Conservation (phyloP, 2,329 filamentous ascomycete species). For the Claviceps monticola region DNA sequence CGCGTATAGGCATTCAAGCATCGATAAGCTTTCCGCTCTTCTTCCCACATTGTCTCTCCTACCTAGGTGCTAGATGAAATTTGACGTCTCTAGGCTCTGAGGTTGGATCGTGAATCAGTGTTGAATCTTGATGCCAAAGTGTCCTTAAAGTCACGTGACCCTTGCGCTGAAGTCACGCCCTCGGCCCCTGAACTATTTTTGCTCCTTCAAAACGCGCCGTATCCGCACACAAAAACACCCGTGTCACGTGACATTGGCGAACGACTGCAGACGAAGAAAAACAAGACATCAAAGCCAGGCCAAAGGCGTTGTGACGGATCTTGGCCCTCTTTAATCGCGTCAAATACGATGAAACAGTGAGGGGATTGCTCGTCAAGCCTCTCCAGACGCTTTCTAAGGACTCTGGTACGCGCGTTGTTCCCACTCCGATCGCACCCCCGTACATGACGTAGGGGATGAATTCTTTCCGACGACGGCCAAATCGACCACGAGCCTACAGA, state of each 20-base stretch:
- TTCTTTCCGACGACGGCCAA: neutral
- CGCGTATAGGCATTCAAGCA: no score
- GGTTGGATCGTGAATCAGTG: no score
- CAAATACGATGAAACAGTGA: constrained; percentile 16
- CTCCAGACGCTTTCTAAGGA: constrained; percentile 16
- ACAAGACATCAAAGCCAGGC: constrained; percentile 10
- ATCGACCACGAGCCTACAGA: neutral
- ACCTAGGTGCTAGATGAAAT: no score
- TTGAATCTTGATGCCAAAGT: no score
- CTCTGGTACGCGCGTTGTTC: constrained; percentile 19
- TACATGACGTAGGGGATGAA: constrained; percentile 14
- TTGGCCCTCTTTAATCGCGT: constrained; percentile 10
- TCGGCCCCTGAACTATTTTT: neutral
- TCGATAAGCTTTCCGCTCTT: no score
- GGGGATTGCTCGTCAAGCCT: constrained; percentile 12
- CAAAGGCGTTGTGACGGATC: constrained; percentile 11
- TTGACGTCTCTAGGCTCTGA: no score
- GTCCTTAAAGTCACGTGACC: neutral
- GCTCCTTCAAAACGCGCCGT: neutral
- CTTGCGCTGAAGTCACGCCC: neutral
- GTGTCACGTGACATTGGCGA: constrained; percentile 19
- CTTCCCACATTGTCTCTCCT: no score
- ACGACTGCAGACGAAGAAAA: constrained; percentile 14
- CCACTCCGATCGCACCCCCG: constrained; percentile 4
- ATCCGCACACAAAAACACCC: neutral